Conservation (phyloP, 2,329 filamentous ascomycete species). For the Fusarium transvaalense region DNA sequence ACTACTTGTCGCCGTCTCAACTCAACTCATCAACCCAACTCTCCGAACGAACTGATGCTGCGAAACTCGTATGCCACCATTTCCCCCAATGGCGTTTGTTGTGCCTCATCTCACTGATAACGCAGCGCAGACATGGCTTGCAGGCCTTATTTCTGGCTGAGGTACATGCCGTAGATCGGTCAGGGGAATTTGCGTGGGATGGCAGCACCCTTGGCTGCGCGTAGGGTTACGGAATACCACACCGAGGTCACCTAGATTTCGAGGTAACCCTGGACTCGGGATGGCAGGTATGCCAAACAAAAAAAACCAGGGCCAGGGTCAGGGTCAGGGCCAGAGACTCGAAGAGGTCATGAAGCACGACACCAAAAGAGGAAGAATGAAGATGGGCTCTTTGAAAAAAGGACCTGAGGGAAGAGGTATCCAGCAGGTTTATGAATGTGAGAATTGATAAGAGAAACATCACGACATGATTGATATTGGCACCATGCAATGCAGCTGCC, state of each 20-base stretch:
- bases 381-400: neutral
- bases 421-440: conserved; percentile 12
- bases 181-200: conserved; percentile 43
- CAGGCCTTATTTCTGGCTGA: conserved; percentile 23
- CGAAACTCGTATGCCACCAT: conserved; percentile 6
- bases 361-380: conserved; percentile 12
- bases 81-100: neutral
- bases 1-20: neutral
- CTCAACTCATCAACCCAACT: no score
- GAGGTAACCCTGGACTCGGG: conserved; percentile 31
- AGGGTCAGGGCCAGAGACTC: conserved; percentile 11
- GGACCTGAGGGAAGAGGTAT: neutral
- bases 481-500: conserved; percentile 38
- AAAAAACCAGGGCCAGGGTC: neutral
- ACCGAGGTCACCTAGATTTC: conserved; percentile 37
- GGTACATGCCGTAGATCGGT: conserved; percentile 32
- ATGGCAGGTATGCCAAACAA: conserved; percentile 16
- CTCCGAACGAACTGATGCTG: conserved; percentile 21
- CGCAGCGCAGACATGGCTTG: conserved; percentile 22
- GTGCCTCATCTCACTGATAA: conserved; percentile 22
- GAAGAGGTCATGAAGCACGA: conserved; percentile 10
- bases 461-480: conserved; percentile 15
- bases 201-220: conserved; percentile 34
- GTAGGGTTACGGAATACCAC: conserved; percentile 40
- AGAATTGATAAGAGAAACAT: conserved; percentile 12